Base-by-base conservation (phyloP, 768 basidiomycete genomes). In the Gelatoporia subvermispora region DNA sequence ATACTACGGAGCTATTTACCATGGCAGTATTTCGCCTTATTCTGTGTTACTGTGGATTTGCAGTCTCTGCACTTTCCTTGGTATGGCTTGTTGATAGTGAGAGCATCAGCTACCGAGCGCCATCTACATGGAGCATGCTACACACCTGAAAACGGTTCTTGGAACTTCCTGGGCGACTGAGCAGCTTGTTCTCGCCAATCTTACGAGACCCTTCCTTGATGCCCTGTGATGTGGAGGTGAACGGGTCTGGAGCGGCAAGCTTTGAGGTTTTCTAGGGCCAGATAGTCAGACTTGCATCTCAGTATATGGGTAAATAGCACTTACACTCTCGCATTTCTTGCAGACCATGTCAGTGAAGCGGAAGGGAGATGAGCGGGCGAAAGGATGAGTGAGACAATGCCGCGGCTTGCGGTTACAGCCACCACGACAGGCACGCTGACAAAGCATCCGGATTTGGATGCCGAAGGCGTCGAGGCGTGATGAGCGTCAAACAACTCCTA, bases 221-320 rank as follows among this genome's bases (percentile, higher is more conserved):
- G 54, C 82, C 80, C 43, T 69, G 68, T 2, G 85, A 82, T 40
- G 84, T 84, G 10, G 88, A 76, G 25, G 75, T 77, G 68, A 91
- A 93, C 35, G 90, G 90, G 70, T 93, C 90, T 41, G 90, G 91
- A 3, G 90, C 90, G 48, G 90, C 90, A 39, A 93, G 77, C 66
- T 88, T 92, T 49, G 88, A 91, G 47, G 90, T 78, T 90, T 93
- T 93, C 89, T 93, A 55, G 1, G 21, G 7, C 9, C 53, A 49
- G 36, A 35, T 21, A 11, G 22, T 24, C 4, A 31, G 11, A 38
- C 15, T 23, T 31, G 28, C 3, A 36, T 3, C 1, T 16, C 22
- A 59, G 39, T 22, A 36, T 49, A 55, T 48, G 16, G 53, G 55
- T 47, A 47, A 56, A 47, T 40, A 47, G 35, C 8, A 65, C 75